phyloP scores from a whole-genome alignment of 176 grass and related monocot genomes.

The Calamus simplicifolius region DNA sequence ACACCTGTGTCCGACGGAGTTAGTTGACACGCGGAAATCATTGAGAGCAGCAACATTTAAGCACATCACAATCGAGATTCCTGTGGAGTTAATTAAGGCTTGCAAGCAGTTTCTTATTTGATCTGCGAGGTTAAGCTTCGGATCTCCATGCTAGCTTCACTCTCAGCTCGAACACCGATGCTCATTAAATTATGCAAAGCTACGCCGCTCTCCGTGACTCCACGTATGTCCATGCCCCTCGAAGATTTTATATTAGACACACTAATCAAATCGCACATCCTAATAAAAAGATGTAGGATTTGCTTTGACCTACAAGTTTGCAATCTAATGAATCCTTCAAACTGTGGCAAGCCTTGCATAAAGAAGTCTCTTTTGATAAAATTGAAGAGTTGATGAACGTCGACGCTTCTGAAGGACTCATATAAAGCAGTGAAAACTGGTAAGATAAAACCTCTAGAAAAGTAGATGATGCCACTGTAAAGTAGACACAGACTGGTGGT shows the following conservation, averaged over 20 bases:
- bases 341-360: too few relatives aligned
- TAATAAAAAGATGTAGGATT: neutral
- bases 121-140: neutral
- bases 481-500: too few relatives aligned
- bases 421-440: too few relatives aligned
- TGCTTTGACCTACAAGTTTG: neutral
- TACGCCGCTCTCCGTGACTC: neutral
- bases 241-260: neutral
- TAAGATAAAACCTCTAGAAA: too few relatives aligned
- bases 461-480: too few relatives aligned
- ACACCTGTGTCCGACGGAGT: conserved; percentile 19
- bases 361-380: too few relatives aligned
- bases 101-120: neutral
- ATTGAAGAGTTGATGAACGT: too few relatives aligned
- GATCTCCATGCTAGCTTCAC: neutral
- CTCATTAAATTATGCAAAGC: neutral
- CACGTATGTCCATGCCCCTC: conserved; percentile 6
- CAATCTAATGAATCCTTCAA: too few relatives aligned
- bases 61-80: neutral
- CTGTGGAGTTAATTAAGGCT: conserved; percentile 1
- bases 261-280: neutral
- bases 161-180: neutral
- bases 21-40: conserved; percentile 25
- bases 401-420: too few relatives aligned
- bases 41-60: conserved; percentile 7